Conservation (phyloP, 805 yeast genomes). For the Candida arabinofermentans region DNA sequence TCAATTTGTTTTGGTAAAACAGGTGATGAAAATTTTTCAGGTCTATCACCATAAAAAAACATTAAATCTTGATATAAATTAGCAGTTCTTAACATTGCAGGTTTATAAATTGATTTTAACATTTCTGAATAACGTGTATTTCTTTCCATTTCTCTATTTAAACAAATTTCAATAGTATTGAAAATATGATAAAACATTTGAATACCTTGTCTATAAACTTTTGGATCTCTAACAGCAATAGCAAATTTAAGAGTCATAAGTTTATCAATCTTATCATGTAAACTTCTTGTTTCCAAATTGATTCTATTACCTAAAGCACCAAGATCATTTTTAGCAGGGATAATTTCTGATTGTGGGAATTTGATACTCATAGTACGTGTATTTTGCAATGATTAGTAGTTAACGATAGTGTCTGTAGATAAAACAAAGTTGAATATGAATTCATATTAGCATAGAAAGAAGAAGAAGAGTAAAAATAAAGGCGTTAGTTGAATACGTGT, state of each 20-base stretch:
- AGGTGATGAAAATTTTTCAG: constrained; percentile 53
- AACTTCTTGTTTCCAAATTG: constrained; percentile 59
- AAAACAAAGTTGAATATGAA: neutral
- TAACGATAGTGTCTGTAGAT: neutral
- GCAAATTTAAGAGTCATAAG: constrained; percentile 67
- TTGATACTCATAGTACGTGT: constrained; percentile 9
- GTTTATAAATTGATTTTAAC: constrained; percentile 60
- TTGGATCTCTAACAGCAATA: constrained; percentile 69
- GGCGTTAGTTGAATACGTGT: too few species aligned
- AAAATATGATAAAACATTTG: constrained; percentile 71
- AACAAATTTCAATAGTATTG: constrained; percentile 53
- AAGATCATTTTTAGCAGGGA: constrained; percentile 74
- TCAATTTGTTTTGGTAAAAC: constrained; percentile 57
- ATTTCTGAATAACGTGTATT: constrained; percentile 41
- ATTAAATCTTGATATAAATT: constrained; percentile 57
- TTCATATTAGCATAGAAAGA: neutral
- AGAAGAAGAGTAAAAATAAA: too few species aligned
- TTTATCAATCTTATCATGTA: constrained; percentile 68
- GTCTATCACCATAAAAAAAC: constrained; percentile 58
- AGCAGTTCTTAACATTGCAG: constrained; percentile 60
- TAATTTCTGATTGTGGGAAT: constrained; percentile 39
- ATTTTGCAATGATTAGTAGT: neutral
- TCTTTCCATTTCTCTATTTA: constrained; percentile 41
- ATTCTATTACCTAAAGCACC: constrained; percentile 85
- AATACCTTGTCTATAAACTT: constrained; percentile 76